Percentiles rank a stretch among this genome's conserved stretches.
Conservation (phyloP, 345 rosid genomes). For the Lepidium africanum region DNA sequence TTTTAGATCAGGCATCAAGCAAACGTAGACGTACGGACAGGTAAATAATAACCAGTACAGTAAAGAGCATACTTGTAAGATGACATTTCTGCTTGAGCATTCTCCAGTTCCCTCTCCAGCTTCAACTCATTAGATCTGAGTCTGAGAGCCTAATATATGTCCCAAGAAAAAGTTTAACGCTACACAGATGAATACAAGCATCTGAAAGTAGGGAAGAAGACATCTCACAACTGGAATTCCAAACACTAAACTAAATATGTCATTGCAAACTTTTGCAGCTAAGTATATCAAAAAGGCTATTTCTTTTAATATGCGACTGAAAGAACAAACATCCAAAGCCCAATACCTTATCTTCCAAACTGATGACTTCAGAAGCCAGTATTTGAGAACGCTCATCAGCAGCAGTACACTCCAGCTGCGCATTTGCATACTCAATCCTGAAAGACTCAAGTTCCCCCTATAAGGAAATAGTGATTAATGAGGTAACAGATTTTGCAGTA, state of each 20-base stretch:
- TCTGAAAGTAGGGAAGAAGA: conserved; percentile 17
- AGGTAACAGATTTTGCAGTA: not conserved
- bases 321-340: not conserved
- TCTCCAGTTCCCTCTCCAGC: conserved; percentile 89
- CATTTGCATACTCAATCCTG: conserved; percentile 63
- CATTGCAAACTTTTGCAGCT: conserved; percentile 5
- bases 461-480: conserved; percentile 4
- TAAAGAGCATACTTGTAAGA: conserved; percentile 54
- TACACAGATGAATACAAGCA: conserved; percentile 6
- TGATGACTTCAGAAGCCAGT: conserved; percentile 93
- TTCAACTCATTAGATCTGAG: conserved; percentile 89
- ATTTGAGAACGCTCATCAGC: conserved; percentile 90
- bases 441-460: conserved; percentile 87
- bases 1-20: conserved; percentile 1
- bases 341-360: conserved; percentile 98
- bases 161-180: not conserved
- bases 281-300: not conserved
- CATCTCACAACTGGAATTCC: not conserved
- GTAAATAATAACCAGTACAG: conserved; percentile 4
- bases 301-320: not conserved
- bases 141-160: conserved; percentile 67
- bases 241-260: not conserved
- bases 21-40: not conserved
- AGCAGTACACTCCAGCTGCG: conserved; percentile 76
- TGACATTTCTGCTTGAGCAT: conserved; percentile 61